Evolutionary conservation across 257 asterid genomes (phyloP).

Genomic region (Vinca minor): DNA sequence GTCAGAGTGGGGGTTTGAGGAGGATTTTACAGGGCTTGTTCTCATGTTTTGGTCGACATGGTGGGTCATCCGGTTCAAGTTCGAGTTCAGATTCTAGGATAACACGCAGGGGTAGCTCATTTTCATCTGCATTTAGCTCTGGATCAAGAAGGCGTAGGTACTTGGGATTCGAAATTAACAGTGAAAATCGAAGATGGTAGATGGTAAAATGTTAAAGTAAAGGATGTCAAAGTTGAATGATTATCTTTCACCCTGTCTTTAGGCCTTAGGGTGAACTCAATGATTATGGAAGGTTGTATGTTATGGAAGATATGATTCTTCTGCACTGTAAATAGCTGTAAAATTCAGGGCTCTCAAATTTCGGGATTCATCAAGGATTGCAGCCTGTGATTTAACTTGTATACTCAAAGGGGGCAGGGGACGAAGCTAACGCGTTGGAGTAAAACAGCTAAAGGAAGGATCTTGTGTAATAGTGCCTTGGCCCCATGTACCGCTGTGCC

Average conservation of each 20-base stretch:
- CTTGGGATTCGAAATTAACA: conserved; percentile 36
- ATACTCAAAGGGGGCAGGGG: not conserved
- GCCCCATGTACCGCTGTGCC: conserved; percentile 13
- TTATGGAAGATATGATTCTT: conserved; percentile 6
- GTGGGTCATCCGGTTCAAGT: conserved; percentile 29
- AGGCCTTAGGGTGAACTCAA: no score
- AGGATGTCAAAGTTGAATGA: conserved; percentile 16
- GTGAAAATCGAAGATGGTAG: conserved; percentile 27
- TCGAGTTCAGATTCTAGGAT: conserved; percentile 51
- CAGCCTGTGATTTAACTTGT: conserved; percentile 1
- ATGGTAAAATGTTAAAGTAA: conserved; percentile 30
- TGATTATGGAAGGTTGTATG: no score
- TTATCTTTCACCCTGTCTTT: not conserved
- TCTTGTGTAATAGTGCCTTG: conserved; percentile 14
- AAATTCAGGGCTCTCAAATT: conserved; percentile 13
- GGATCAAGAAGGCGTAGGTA: conserved; percentile 42
- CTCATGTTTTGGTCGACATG: conserved; percentile 75
- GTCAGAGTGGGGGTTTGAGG: conserved; percentile 52
- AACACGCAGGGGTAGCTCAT: conserved; percentile 30
- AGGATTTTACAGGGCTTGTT: conserved; percentile 42
- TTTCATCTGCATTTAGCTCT: conserved; percentile 43
- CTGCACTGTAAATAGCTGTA: conserved; percentile 25
- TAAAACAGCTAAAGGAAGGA: conserved; percentile 6
- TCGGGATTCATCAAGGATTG: conserved; percentile 8
- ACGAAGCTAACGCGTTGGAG: conserved; percentile 13